Evolutionary conservation across 768 basidiomycete genomes (phyloP).

Genomic region (Termitomyces sp.): DNA sequence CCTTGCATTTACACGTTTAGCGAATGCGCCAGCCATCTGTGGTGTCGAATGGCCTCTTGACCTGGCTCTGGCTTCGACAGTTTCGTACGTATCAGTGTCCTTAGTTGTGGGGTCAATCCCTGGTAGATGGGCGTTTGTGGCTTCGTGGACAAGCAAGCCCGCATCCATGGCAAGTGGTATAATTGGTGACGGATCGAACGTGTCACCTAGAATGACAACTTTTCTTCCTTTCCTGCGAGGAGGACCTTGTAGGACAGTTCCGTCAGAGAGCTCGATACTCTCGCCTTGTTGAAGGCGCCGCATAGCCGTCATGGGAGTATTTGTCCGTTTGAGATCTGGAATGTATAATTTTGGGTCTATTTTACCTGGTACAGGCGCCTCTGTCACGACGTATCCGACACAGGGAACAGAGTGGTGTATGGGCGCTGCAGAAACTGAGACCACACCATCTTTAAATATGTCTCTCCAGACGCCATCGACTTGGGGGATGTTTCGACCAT

Average conservation of each 20-base stretch:
- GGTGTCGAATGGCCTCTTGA: constrained; percentile 89
- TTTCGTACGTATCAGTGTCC: constrained; percentile 52
- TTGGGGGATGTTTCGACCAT: constrained; percentile 61
- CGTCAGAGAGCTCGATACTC: constrained; percentile 60
- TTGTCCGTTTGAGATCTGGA: constrained; percentile 64
- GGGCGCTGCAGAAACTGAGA: constrained; percentile 72
- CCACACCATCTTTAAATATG: constrained; percentile 49
- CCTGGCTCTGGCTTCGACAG: constrained; percentile 57
- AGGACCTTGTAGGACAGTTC: constrained; percentile 68
- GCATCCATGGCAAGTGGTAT: constrained; percentile 54
- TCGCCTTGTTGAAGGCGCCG: constrained; percentile 61
- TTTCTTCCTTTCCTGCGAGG: constrained; percentile 64
- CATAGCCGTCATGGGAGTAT: constrained; percentile 65
- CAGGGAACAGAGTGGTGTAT: constrained; percentile 79
- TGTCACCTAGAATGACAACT: constrained; percentile 81
- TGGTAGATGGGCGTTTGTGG: constrained; percentile 82
- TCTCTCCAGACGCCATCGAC: constrained; percentile 59
- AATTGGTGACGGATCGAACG: constrained; percentile 72
- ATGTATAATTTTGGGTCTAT: constrained; percentile 65
- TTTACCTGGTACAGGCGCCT: constrained; percentile 72
- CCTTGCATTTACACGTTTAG: constrained; percentile 54
- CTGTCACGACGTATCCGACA: constrained; percentile 71
- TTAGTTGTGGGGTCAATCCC: constrained; percentile 58
- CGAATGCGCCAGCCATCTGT: constrained; percentile 84
- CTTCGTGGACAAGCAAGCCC: constrained; percentile 82